Conservation (phyloP, 495 filamentous ascomycete species). For the Baudoinia panamericana region DNA sequence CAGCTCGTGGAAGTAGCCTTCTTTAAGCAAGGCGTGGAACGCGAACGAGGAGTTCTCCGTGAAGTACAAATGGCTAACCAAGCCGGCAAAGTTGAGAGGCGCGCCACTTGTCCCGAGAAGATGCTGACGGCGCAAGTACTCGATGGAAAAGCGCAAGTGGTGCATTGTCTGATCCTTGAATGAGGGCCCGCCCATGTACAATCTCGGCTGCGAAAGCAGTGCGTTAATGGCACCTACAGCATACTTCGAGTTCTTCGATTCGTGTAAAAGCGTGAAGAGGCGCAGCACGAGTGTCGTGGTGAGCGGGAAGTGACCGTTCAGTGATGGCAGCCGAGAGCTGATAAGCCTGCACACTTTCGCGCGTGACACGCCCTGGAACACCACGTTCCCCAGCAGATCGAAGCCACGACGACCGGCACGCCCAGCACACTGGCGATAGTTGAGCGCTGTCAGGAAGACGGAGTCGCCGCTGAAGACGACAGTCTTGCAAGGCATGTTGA, state of each 20-base stretch:
- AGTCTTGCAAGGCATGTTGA: constrained; percentile 79
- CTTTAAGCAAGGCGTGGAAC: constrained; percentile 56
- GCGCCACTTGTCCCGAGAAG: constrained; percentile 46
- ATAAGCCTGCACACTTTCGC: constrained; percentile 49
- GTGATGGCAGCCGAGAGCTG: constrained; percentile 55
- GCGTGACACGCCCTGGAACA: constrained; percentile 49
- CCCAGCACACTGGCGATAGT: constrained; percentile 63
- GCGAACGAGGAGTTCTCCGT: constrained; percentile 60
- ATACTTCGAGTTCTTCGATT: constrained; percentile 46
- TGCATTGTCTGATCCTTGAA: constrained; percentile 55
- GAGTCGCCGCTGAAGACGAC: constrained; percentile 65
- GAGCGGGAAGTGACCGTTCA: constrained; percentile 67
- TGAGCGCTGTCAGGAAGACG: constrained; percentile 56
- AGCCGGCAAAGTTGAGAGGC: constrained; percentile 56
- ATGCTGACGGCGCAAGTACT: constrained; percentile 57
- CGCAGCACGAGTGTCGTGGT: constrained; percentile 60
- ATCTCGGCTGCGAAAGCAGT: constrained; percentile 51
- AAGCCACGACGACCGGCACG: constrained; percentile 70
- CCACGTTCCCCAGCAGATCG: constrained; percentile 66
- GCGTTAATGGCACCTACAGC: constrained; percentile 49
- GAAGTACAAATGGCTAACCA: constrained; percentile 57
- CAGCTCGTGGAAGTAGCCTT: constrained; percentile 52
- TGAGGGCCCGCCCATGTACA: constrained; percentile 52
- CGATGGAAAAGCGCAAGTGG: constrained; percentile 66
- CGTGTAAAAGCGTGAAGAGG: constrained; percentile 51